phyloP scores from a whole-genome alignment of 495 filamentous ascomycete genomes.

The Aspergillus bridgeri region DNA sequence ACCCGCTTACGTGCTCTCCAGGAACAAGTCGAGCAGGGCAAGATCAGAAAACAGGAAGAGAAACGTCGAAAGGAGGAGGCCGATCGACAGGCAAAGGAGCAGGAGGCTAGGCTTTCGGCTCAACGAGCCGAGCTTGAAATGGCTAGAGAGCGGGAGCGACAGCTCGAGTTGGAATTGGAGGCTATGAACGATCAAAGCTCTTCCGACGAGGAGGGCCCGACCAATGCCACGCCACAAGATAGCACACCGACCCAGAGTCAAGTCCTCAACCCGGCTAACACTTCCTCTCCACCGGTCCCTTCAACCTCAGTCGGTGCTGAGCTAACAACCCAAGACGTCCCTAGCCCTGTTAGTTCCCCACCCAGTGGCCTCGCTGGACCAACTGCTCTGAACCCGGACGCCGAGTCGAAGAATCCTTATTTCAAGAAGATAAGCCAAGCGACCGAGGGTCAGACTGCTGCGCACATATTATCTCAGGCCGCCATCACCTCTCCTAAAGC shows the following conservation, averaged over 20 bases:
- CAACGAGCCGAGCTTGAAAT: conserved; percentile 91
- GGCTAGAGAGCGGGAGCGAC: conserved; percentile 80
- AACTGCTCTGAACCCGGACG: conserved; percentile 24
- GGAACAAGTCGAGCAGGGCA: conserved; percentile 89
- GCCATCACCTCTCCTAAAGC: conserved; percentile 29
- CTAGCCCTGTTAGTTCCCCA: conserved; percentile 27
- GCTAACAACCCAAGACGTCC: conserved; percentile 14
- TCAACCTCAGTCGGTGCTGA: conserved; percentile 32
- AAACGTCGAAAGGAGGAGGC: conserved; percentile 88
- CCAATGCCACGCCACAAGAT: conserved; percentile 75
- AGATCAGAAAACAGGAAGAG: conserved; percentile 96
- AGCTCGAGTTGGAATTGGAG: conserved; percentile 83
- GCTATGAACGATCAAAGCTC: conserved; percentile 74
- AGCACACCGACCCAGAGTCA: conserved; percentile 73
- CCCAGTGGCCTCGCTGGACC: conserved; percentile 27
- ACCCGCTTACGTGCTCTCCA: conserved; percentile 84
- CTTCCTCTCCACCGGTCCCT: conserved; percentile 43
- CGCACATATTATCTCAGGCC: conserved; percentile 28
- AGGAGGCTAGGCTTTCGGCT: conserved; percentile 77
- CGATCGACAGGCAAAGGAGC: conserved; percentile 78
- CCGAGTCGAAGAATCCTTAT: conserved; percentile 66
- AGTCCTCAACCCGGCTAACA: conserved; percentile 34
- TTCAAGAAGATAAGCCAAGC: conserved; percentile 63
- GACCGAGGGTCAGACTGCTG: conserved; percentile 20
- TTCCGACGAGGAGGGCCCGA: conserved; percentile 83